phyloP scores from a whole-genome alignment of 306 rosid species.

The Prunus fruticosa region DNA sequence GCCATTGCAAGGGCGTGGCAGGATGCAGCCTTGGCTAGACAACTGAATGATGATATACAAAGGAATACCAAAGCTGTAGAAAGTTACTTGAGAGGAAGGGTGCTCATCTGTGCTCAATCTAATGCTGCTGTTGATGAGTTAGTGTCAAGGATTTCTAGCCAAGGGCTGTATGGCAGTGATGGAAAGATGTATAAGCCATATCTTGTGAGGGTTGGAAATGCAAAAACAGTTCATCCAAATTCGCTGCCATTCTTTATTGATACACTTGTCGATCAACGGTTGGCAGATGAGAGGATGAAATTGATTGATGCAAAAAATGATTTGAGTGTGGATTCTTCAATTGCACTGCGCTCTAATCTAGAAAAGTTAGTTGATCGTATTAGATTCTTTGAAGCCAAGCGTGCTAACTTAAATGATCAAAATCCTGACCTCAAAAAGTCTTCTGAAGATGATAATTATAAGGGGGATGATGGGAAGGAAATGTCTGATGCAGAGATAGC shows the following conservation, averaged over 20 bases:
- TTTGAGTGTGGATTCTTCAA: constrained; percentile 47
- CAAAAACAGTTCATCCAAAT: constrained; percentile 78
- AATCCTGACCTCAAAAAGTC: constrained; percentile 44
- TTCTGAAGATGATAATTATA: constrained; percentile 32
- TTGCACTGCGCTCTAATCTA: constrained; percentile 60
- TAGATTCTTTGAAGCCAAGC: constrained; percentile 74
- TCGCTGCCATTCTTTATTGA: constrained; percentile 90
- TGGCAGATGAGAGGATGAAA: constrained; percentile 70
- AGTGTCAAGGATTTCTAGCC: constrained; percentile 82
- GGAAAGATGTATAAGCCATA: constrained; percentile 88
- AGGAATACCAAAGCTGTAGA: constrained; percentile 45
- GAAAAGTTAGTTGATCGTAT: constrained; percentile 79
- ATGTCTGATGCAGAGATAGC: constrained; percentile 63
- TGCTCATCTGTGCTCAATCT: constrained; percentile 97
- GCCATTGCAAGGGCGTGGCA: constrained; percentile 97
- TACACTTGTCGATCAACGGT: constrained; percentile 84
- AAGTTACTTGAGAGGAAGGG: constrained; percentile 56
- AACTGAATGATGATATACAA: constrained; percentile 54
- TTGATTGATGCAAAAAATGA: constrained; percentile 50
- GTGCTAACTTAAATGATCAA: constrained; percentile 66
- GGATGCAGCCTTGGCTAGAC: constrained; percentile 93
- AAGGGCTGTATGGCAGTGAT: constrained; percentile 70
- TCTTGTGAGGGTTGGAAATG: constrained; percentile 97
- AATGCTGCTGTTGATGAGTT: constrained; percentile 98
- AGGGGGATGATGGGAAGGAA: constrained; percentile 50